These are phyloP conservation scores for Pachyrhizus erosus DNA, from an alignment of 306 rosid genomes.

Conservation along the genomic window DNA sequence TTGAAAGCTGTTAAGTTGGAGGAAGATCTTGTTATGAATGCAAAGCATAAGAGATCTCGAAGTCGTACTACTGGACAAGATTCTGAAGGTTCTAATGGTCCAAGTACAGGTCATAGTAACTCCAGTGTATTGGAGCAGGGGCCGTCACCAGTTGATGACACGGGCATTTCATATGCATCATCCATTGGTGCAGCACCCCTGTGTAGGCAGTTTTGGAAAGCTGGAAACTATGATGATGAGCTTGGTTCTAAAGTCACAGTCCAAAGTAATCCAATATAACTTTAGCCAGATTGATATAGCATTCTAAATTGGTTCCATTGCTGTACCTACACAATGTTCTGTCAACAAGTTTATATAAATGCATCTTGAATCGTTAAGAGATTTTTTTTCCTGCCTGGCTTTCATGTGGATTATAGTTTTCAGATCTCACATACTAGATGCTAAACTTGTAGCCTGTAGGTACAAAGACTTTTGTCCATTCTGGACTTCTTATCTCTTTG, in stretches of 20 bases:
- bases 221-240: constrained; percentile 73
- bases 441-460: constrained; percentile 14
- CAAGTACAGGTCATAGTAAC: constrained; percentile 65
- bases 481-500: constrained; percentile 18
- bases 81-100: constrained; percentile 61
- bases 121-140: constrained; percentile 79
- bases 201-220: constrained; percentile 92
- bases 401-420: not conserved
- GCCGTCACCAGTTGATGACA: constrained; percentile 64
- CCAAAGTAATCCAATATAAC: constrained; percentile 63
- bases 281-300: not conserved
- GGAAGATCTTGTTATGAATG: constrained; percentile 40
- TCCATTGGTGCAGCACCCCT: constrained; percentile 69
- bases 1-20: constrained; percentile 63
- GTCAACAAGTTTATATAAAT: constrained; percentile 14
- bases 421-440: constrained; percentile 18
- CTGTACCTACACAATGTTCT: not conserved
- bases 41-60: constrained; percentile 37
- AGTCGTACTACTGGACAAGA: constrained; percentile 41
- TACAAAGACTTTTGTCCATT: constrained; percentile 24
- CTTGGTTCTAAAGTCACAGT: constrained; percentile 57
- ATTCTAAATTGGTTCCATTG: constrained; percentile 31
- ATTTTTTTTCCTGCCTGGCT: constrained; percentile 11
- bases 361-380: not conserved
- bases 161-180: constrained; percentile 61